A percentile compares a stretch with the other conserved stretches of the same genome.
Evolutionary conservation across 306 rosid species (phyloP).

Genomic region (Vigna hirtella): DNA sequence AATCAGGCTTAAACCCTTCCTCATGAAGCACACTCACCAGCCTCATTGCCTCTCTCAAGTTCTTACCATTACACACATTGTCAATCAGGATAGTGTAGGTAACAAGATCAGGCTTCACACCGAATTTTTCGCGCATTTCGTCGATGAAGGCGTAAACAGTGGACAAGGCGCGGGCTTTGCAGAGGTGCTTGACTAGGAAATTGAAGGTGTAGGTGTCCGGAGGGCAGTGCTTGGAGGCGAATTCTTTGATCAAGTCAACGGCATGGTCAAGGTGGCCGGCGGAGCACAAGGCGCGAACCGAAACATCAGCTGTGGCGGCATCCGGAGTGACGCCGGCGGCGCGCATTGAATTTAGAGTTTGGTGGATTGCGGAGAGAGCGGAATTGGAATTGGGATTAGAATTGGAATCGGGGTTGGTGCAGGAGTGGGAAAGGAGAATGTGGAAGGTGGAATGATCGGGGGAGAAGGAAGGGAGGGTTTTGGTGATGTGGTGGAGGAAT

Average conservation of each 20-base stretch:
- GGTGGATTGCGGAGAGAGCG: slow-evolving; percentile 66
- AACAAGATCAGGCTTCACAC: slow-evolving; percentile 75
- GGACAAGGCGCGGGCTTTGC: slow-evolving; percentile 62
- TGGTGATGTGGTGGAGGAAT: slow-evolving; percentile 76
- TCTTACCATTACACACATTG: slow-evolving; percentile 75
- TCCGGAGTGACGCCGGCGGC: slow-evolving; percentile 62
- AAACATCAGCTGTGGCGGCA: slow-evolving; percentile 68
- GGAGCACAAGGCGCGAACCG: slow-evolving; percentile 69
- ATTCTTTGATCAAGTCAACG: slow-evolving; percentile 55
- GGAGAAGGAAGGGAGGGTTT: slow-evolving; percentile 61
- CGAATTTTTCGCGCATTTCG: slow-evolving; percentile 54
- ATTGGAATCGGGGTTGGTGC: slow-evolving; percentile 41
- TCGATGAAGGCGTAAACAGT: slow-evolving; percentile 64
- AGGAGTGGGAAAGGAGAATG: slow-evolving; percentile 66
- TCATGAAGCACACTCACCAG: slow-evolving; percentile 63
- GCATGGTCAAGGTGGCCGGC: slow-evolving; percentile 67
- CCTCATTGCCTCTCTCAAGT: slow-evolving; percentile 72
- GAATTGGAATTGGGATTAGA: slow-evolving; percentile 33
- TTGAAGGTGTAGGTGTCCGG: slow-evolving; percentile 80
- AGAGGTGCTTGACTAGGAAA: slow-evolving; percentile 66
- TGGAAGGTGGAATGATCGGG: slow-evolving; percentile 79
- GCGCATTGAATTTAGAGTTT: slow-evolving; percentile 76
- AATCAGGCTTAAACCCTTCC: slow-evolving; percentile 89
- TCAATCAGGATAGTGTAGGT: slow-evolving; percentile 86
- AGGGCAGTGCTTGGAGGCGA: slow-evolving; percentile 56